Evolutionary conservation across 148 eudicot species (phyloP).

Genomic region (Nyssa sinensis): DNA sequence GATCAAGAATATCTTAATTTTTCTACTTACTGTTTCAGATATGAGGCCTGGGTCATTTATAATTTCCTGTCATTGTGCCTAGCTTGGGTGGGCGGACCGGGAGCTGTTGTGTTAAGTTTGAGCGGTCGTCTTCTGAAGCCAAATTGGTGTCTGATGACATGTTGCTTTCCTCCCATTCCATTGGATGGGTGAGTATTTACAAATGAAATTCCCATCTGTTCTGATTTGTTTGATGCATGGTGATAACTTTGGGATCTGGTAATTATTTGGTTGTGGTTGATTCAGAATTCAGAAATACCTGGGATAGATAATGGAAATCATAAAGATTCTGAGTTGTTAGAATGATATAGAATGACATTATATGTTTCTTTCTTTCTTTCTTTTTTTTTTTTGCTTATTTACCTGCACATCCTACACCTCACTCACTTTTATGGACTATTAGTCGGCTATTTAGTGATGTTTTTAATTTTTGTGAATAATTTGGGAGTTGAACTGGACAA

Average conservation of each 20-base stretch:
- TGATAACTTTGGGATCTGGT: not conserved
- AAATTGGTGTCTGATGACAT: constrained; percentile 83
- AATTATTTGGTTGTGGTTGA: not conserved
- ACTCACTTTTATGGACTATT: not conserved
- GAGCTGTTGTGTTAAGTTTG: constrained; percentile 90
- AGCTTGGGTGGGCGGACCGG: constrained; percentile 99
- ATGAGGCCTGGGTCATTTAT: constrained; percentile 99
- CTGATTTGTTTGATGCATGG: constrained; percentile 1
- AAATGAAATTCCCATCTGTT: not conserved
- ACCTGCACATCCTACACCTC: not conserved
- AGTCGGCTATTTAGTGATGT: not conserved
- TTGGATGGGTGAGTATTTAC: constrained; percentile 78
- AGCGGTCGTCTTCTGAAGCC: constrained; percentile 85
- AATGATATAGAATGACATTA: not conserved
- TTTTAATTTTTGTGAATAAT: constrained; percentile 3
- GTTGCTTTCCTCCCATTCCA: constrained; percentile 88
- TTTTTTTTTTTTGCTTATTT: not conserved
- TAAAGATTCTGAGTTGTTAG: not conserved
- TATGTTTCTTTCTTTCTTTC: not conserved
- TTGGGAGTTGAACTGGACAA: not conserved
- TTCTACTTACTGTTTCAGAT: constrained; percentile 49
- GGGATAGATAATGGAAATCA: not conserved
- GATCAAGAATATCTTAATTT: constrained; percentile 1
- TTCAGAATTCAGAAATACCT: not conserved
- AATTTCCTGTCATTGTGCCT: constrained; percentile 90